These are phyloP conservation scores for Cryptococcus sp. DNA, from an alignment of 1,284 basidiomycete genomes.

Conservation along the genomic window DNA sequence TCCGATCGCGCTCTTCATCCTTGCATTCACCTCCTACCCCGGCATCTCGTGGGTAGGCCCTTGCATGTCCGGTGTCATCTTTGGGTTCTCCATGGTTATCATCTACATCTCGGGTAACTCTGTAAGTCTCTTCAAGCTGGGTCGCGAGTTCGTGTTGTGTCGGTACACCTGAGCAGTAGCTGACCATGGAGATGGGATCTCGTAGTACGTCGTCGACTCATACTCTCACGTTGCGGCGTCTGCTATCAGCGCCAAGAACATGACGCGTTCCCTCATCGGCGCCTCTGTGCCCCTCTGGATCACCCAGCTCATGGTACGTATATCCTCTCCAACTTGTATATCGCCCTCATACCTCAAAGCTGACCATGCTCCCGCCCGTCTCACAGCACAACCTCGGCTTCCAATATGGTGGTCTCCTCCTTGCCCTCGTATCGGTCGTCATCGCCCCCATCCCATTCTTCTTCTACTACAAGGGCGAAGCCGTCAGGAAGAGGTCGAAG, in stretches of 20 bases:
- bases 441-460: slow-evolving; percentile 41
- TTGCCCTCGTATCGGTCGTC: slow-evolving; percentile 30
- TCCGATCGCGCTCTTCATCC: slow-evolving; percentile 50
- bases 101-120: slow-evolving; percentile 48
- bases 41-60: slow-evolving; percentile 42
- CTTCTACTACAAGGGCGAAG: slow-evolving; percentile 42
- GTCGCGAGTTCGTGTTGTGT: too few relatives aligned
- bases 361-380: too few relatives aligned
- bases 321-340: neutral
- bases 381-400: slow-evolving; percentile 32
- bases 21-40: slow-evolving; percentile 42
- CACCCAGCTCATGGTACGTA: slow-evolving; percentile 30
- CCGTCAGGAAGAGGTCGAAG: slow-evolving; percentile 6
- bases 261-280: slow-evolving; percentile 52
- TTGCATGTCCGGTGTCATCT: slow-evolving; percentile 30
- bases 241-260: slow-evolving; percentile 54
- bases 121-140: slow-evolving; percentile 9
- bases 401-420: slow-evolving; percentile 36
- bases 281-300: slow-evolving; percentile 44
- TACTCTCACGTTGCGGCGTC: slow-evolving; percentile 42
- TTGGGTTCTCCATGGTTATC: slow-evolving; percentile 40
- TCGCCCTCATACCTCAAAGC: neutral
- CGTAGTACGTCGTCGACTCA: slow-evolving; percentile 37
- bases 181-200: neutral
- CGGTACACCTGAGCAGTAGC: neutral